phyloP scores from a whole-genome alignment of 2,329 filamentous ascomycete species.

The Pseudocercospora pini-densiflorae region DNA sequence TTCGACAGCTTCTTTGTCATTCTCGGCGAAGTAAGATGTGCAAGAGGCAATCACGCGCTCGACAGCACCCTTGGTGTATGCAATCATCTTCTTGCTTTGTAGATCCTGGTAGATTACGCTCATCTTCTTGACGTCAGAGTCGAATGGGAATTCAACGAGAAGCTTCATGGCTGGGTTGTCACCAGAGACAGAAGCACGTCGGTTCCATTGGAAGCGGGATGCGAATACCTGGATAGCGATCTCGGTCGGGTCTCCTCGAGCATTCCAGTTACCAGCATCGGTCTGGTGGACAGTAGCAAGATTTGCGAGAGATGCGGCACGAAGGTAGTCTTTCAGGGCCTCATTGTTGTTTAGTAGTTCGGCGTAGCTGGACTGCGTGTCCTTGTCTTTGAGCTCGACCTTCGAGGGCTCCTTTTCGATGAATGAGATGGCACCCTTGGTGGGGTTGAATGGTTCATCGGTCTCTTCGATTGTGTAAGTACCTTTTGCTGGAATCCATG shows the following conservation, averaged over 20 bases:
- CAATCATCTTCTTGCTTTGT: slow-evolving; percentile 51
- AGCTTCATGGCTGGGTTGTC: slow-evolving; percentile 56
- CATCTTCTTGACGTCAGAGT: slow-evolving; percentile 78
- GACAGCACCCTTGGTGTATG: slow-evolving; percentile 71
- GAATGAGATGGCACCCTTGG: slow-evolving; percentile 62
- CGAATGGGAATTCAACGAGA: slow-evolving; percentile 72
- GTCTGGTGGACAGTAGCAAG: slow-evolving; percentile 64
- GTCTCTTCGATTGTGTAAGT: slow-evolving; percentile 65
- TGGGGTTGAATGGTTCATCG: slow-evolving; percentile 63
- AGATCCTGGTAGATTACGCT: slow-evolving; percentile 71
- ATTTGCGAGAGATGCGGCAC: slow-evolving; percentile 68
- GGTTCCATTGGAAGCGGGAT: slow-evolving; percentile 59
- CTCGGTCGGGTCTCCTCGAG: slow-evolving; percentile 71
- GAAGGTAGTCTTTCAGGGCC: slow-evolving; percentile 57
- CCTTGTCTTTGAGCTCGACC: slow-evolving; percentile 25
- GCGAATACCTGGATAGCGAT: slow-evolving; percentile 78
- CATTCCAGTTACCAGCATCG: slow-evolving; percentile 64
- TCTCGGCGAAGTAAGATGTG: slow-evolving; percentile 45
- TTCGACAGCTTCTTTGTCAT: slow-evolving; percentile 44
- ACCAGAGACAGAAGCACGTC: slow-evolving; percentile 33
- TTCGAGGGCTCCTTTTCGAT: slow-evolving; percentile 30
- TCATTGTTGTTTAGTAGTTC: slow-evolving; percentile 51
- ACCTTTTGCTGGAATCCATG: slow-evolving; percentile 64
- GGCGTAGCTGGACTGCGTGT: slow-evolving; percentile 26
- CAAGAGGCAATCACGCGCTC: slow-evolving; percentile 71